Evolutionary conservation across 2,329 filamentous ascomycete genomes (phyloP).

Genomic region (Emericellopsis cladophorae): DNA sequence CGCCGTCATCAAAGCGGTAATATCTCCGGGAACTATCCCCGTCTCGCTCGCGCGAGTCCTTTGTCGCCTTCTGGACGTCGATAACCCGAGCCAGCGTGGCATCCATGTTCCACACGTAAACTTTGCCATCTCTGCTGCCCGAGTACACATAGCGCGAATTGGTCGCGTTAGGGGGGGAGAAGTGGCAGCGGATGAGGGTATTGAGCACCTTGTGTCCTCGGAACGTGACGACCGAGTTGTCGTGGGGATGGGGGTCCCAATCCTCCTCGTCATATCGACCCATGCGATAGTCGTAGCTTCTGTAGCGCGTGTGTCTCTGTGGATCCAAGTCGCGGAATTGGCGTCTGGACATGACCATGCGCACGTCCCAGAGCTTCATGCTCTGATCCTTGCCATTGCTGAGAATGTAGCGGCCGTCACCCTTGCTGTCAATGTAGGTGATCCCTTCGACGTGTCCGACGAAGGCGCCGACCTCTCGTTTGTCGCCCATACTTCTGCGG

Average conservation of each 20-base stretch:
- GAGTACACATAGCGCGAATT: slow-evolving; percentile 89
- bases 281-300: slow-evolving; percentile 64
- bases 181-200: slow-evolving; percentile 90
- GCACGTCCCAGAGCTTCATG: slow-evolving; percentile 93
- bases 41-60: slow-evolving; percentile 44
- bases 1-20: slow-evolving; percentile 37
- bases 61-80: slow-evolving; percentile 62
- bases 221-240: slow-evolving; percentile 90
- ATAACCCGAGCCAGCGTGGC: slow-evolving; percentile 69
- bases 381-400: slow-evolving; percentile 94
- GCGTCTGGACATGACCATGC: slow-evolving; percentile 72
- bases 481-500: slow-evolving; percentile 78
- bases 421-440: slow-evolving; percentile 59
- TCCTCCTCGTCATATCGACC: slow-evolving; percentile 50
- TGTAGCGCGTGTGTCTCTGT: slow-evolving; percentile 35
- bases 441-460: slow-evolving; percentile 54
- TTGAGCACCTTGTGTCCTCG: slow-evolving; percentile 79
- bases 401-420: slow-evolving; percentile 69
- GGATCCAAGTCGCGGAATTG: slow-evolving; percentile 45
- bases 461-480: slow-evolving; percentile 55
- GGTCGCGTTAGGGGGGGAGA: slow-evolving; percentile 75
- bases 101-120: slow-evolving; percentile 90
- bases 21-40: slow-evolving; percentile 26
- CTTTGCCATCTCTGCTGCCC: slow-evolving; percentile 78
- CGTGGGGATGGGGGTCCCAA: slow-evolving; percentile 54